Base-by-base conservation (phyloP, 257 asterid genomes). In the Fraxinus quadrangulata region DNA sequence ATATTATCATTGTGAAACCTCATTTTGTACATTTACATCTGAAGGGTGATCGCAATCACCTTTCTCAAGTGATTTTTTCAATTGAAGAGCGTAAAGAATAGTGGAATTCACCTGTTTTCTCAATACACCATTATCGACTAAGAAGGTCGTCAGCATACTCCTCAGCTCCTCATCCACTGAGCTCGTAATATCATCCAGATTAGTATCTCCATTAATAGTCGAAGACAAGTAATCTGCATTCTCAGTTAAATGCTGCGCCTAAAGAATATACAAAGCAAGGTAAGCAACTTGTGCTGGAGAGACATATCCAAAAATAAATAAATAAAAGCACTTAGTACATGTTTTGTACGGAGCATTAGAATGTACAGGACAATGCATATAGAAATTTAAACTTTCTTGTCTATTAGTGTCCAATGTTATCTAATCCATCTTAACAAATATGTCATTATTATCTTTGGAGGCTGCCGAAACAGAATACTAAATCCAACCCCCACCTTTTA, bases 61-160 rank as follows among this genome's bases (percentile, higher is more conserved):
- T 78, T 67, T 82, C 72, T 77, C 84, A 13, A 84, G 77, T 19
- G 87, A 73, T 81, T 85, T 74, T 59, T 88, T 83, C 86, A 66
- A 66, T 75, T 86, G 81, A 33, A 88, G 78, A 82, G 88, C 88
- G 76, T 81, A 74, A 33, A 82, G 87, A 36, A 80, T 79, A 77
- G 89, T 83, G 17, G 92, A 82, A 80, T 88, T 93, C 81, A 93
- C 84, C 91, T 87, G 92, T 81, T 96, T 96, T 82, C 94, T 84
- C 88, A 93, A 76, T 51, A 80, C 83, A 77, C 94, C 96, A 74
- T 89, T 92, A 77, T 88, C 91, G 1, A 84, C 85, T 77, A 93
- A 82, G 76, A 90, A 73, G 34, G 90, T 83, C 59, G 21, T 72
- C 70, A 93, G 81, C 81, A 83, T 77, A 86, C 85, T 87, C 85